Conservation (phyloP, 805 yeast genomes). For the Sugiyamaella boreocaroliniensis region DNA sequence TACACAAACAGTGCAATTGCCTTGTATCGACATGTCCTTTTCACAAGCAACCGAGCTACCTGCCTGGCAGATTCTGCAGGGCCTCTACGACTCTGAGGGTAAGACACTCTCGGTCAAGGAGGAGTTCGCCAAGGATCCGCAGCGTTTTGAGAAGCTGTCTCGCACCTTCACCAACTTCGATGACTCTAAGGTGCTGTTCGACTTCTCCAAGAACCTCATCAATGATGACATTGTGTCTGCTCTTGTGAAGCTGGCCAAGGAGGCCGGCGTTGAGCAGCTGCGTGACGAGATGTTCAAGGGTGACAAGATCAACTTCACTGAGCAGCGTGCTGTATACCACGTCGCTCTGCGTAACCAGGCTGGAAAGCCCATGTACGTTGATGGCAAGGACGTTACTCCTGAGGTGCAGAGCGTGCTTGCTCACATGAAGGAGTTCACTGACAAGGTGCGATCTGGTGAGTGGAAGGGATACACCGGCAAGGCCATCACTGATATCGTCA, state of each 20-base stretch:
- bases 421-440: conserved; percentile 96
- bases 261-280: conserved; percentile 78
- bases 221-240: conserved; percentile 70
- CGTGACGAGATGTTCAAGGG: conserved; percentile 92
- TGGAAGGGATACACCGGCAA: conserved; percentile 98
- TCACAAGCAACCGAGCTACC: conserved; percentile 65
- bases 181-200: conserved; percentile 83
- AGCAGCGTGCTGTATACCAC: conserved; percentile 89
- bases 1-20: not conserved
- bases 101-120: conserved; percentile 65
- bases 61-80: conserved; percentile 76
- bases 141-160: conserved; percentile 70
- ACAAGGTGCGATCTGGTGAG: conserved; percentile 79
- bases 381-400: conserved; percentile 81
- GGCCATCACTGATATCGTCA: conserved; percentile 86
- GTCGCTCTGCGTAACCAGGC: conserved; percentile 94
- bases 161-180: conserved; percentile 78
- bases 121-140: conserved; percentile 67
- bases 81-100: conserved; percentile 62
- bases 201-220: conserved; percentile 89
- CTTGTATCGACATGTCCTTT: conserved; percentile 40
- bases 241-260: conserved; percentile 75
- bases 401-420: conserved; percentile 87
- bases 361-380: conserved; percentile 75
- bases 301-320: conserved; percentile 90